Percentiles rank a stretch among this genome's conserved stretches.
Evolutionary conservation across 2,329 filamentous ascomycete species (phyloP).

Genomic region (Coleophoma crateriformis): DNA sequence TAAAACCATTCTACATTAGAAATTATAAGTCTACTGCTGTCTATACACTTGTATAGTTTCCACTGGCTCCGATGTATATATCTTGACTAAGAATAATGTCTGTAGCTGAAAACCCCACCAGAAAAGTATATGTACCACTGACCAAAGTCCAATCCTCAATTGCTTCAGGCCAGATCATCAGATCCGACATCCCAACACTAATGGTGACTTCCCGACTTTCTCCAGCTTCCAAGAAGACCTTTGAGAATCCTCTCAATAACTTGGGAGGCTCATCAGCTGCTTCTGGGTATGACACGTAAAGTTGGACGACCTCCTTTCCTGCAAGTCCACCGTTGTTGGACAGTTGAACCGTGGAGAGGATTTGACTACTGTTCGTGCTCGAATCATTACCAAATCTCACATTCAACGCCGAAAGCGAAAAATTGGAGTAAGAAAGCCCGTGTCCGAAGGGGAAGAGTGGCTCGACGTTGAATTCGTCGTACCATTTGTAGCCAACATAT

Average conservation of each 20-base stretch:
- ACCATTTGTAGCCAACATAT: constrained; percentile 76
- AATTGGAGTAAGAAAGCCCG: constrained; percentile 72
- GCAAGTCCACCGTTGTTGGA: constrained; percentile 52
- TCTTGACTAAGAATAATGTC: background rate
- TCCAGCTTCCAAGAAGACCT: constrained; percentile 54
- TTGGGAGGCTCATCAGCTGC: constrained; percentile 47
- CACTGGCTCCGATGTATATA: background rate
- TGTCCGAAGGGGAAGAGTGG: constrained; percentile 74
- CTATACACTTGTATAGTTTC: too few species aligned
- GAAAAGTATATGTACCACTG: background rate
- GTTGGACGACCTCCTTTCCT: constrained; percentile 49
- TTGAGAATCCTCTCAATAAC: constrained; percentile 58
- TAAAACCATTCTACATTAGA: too few species aligned
- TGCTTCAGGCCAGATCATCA: constrained; percentile 1
- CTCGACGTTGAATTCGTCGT: constrained; percentile 58
- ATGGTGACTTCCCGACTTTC: constrained; percentile 49
- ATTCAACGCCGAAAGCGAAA: constrained; percentile 45
- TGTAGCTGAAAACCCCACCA: background rate
- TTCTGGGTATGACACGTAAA: constrained; percentile 47
- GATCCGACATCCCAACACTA: constrained; percentile 45
- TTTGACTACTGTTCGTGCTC: constrained; percentile 29
- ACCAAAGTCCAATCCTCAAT: constrained; percentile 1
- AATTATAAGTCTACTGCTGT: too few species aligned
- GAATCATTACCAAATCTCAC: constrained; percentile 21
- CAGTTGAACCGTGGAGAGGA: constrained; percentile 41